These are phyloP conservation scores for Ailanthus altissimus DNA, from an alignment of 345 rosid species.

Conservation along the genomic window DNA sequence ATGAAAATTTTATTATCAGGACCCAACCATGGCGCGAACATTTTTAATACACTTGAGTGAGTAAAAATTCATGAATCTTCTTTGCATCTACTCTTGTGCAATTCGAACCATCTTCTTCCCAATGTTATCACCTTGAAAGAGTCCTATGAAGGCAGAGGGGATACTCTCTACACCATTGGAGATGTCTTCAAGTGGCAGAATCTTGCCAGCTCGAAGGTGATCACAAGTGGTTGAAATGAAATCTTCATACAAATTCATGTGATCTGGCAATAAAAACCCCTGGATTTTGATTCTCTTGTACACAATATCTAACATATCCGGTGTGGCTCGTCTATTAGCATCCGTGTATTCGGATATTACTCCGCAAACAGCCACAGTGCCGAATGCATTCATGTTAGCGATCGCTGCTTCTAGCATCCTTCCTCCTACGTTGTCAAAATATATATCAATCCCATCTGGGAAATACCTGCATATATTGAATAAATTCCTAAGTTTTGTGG, in stretches of 20 bases:
- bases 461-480: constrained; percentile 36
- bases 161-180: constrained; percentile 48
- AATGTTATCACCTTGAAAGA: constrained; percentile 39
- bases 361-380: constrained; percentile 55
- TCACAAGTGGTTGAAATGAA: constrained; percentile 45
- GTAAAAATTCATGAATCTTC: too few relatives aligned
- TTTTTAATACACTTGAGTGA: too few relatives aligned
- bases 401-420: constrained; percentile 54
- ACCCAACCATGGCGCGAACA: too few relatives aligned
- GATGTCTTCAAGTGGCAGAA: constrained; percentile 46
- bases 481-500: too few relatives aligned
- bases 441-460: constrained; percentile 54
- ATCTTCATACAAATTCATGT: constrained; percentile 30
- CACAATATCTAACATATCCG: constrained; percentile 39
- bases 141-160: constrained; percentile 39
- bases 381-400: constrained; percentile 45
- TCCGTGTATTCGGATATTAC: constrained; percentile 44
- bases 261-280: constrained; percentile 39
- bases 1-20: too few relatives aligned
- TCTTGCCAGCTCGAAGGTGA: constrained; percentile 30
- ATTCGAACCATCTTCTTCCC: constrained; percentile 46
- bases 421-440: constrained; percentile 60
- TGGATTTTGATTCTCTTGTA: constrained; percentile 50
- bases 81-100: constrained; percentile 18
- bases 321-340: constrained; percentile 32